A percentile compares a stretch with the other conserved stretches of the same genome.
Conservation (phyloP, 2,329 filamentous ascomycete genomes). For the Alternaria solani region DNA sequence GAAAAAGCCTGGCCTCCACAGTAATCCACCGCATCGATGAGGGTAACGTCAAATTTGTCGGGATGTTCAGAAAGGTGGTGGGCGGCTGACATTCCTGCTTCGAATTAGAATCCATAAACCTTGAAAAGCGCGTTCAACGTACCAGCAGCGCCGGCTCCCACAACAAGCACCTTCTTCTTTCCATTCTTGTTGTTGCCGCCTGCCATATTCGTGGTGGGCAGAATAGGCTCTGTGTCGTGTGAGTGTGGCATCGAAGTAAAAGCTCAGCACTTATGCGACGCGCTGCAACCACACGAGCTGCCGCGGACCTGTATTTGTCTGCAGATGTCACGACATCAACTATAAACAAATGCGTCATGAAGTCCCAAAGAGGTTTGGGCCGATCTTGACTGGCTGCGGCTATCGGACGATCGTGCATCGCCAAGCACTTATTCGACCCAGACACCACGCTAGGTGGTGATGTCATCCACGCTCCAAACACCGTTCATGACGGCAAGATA, state of each 20-base stretch:
- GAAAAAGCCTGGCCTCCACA: constrained; percentile 69
- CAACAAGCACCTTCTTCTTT: constrained; percentile 51
- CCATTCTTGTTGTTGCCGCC: constrained; percentile 27
- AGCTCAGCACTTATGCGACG: constrained; percentile 7
- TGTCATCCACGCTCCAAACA: constrained; percentile 18
- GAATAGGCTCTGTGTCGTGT: constrained; percentile 39
- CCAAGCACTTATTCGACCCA: constrained; percentile 11
- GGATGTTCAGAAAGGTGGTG: constrained; percentile 71
- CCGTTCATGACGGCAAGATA: constrained; percentile 19
- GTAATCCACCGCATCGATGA: constrained; percentile 58
- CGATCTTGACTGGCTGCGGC: constrained; percentile 13
- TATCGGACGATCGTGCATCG: constrained; percentile 19
- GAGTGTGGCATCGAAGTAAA: constrained; percentile 26
- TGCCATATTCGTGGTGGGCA: constrained; percentile 46
- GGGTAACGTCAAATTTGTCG: constrained; percentile 66
- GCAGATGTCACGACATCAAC: constrained; percentile 19
- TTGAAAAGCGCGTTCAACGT: constrained; percentile 8
- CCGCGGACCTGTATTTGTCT: constrained; percentile 23
- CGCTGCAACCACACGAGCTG: neutral
- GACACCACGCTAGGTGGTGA: constrained; percentile 14
- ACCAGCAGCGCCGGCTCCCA: constrained; percentile 54
- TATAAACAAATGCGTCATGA: constrained; percentile 45
- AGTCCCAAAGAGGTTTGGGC: constrained; percentile 35
- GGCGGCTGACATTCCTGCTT: constrained; percentile 68
- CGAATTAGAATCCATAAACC: neutral